These are phyloP conservation scores for Pythium diclinum DNA, from an alignment of 352 stramenopile genomes.

Conservation along the genomic window DNA sequence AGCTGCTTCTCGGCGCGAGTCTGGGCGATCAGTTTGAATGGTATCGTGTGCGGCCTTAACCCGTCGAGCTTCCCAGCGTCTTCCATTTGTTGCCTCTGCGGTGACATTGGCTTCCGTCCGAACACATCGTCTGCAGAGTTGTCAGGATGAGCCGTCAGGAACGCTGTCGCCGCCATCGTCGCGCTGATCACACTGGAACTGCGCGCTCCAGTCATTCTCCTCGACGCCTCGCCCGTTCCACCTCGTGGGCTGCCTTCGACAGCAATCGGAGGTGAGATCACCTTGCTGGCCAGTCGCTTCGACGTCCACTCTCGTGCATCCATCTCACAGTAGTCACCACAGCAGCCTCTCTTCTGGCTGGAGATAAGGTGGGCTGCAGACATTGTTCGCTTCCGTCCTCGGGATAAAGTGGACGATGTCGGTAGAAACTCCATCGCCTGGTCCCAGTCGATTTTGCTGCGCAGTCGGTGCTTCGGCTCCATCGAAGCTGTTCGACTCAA, in stretches of 20 bases:
- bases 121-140: slow-evolving; percentile 24
- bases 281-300: slow-evolving; percentile 30
- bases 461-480: slow-evolving; percentile 27
- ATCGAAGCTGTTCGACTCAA: background rate
- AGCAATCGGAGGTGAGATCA: background rate
- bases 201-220: slow-evolving; percentile 25
- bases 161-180: slow-evolving; percentile 50
- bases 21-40: slow-evolving; percentile 80
- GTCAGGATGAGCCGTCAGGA: slow-evolving; percentile 42
- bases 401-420: slow-evolving; percentile 49
- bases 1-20: slow-evolving; percentile 76
- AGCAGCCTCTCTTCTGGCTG: slow-evolving; percentile 72
- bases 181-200: slow-evolving; percentile 50
- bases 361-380: slow-evolving; percentile 67
- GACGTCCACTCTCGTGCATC: slow-evolving; percentile 37
- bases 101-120: slow-evolving; percentile 33
- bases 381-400: slow-evolving; percentile 42
- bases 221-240: background rate
- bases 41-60: slow-evolving; percentile 44
- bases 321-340: slow-evolving; percentile 64
- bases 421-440: slow-evolving; percentile 56
- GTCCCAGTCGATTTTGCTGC: slow-evolving; percentile 43
- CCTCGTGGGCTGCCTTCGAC: background rate
- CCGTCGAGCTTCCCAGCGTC: slow-evolving; percentile 6
- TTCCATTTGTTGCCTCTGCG: slow-evolving; percentile 35